A percentile compares a stretch with the other conserved stretches of the same genome.
Conservation (phyloP, 2,329 filamentous ascomycete genomes). For the Torrubiella hemipterigena region DNA sequence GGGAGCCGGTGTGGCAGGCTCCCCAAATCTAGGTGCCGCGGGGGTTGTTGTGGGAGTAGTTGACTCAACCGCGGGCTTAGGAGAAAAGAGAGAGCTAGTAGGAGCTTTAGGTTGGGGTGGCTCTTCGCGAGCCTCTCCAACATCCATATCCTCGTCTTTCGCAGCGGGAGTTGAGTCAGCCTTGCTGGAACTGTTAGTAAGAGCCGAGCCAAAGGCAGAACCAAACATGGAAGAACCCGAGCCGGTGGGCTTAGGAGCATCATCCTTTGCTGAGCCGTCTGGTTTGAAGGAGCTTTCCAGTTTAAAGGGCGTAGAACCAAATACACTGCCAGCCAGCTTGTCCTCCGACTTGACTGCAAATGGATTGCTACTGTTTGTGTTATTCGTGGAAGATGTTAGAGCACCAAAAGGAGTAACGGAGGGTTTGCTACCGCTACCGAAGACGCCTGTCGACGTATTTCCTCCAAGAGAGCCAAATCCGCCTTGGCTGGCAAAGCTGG, state of each 20-base stretch:
- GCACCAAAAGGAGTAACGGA: slow-evolving; percentile 17
- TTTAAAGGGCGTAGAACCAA: slow-evolving; percentile 50
- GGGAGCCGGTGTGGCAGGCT: slow-evolving; percentile 21
- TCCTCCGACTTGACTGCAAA: slow-evolving; percentile 14
- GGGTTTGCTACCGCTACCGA: slow-evolving; percentile 25
- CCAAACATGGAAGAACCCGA: slow-evolving; percentile 44
- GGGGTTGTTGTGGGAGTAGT: slow-evolving; percentile 41
- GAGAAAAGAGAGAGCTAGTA: slow-evolving; percentile 16
- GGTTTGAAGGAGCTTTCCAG: slow-evolving; percentile 56
- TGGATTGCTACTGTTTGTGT: slow-evolving; percentile 7
- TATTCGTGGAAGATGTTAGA: slow-evolving; percentile 5
- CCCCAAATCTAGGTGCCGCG: slow-evolving; percentile 33
- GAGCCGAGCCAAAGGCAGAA: slow-evolving; percentile 45
- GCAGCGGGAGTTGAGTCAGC: slow-evolving; percentile 19
- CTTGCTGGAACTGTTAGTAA: slow-evolving; percentile 34
- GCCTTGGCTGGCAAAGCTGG: slow-evolving; percentile 39
- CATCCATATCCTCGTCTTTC: slow-evolving; percentile 44
- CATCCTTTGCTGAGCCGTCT: slow-evolving; percentile 49
- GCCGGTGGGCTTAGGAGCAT: slow-evolving; percentile 35
- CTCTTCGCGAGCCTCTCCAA: slow-evolving; percentile 18
- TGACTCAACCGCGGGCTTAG: slow-evolving; percentile 13
- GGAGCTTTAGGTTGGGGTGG: slow-evolving; percentile 23
- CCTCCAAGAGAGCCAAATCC: slow-evolving; percentile 40
- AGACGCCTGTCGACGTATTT: slow-evolving; percentile 21
- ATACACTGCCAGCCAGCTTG: slow-evolving; percentile 19